Percentiles rank a stretch among this genome's conserved stretches.
phyloP scores from a whole-genome alignment of 1,284 basidiomycete genomes.

The Irpex rosettiformis region DNA sequence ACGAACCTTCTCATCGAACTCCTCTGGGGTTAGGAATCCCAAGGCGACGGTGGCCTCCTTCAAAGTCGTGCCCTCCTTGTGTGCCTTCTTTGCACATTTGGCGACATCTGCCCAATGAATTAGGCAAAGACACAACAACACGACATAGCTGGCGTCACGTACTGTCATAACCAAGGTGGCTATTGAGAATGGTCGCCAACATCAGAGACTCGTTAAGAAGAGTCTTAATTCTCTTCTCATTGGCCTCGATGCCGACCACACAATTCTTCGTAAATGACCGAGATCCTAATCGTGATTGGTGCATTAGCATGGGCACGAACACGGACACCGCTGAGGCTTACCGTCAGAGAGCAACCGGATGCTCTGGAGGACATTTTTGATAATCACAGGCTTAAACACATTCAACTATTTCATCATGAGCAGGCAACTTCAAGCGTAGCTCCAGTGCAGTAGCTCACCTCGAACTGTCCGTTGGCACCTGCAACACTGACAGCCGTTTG shows the following conservation, averaged over 20 bases:
- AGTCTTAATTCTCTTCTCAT: conserved; percentile 88
- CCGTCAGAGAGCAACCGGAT: conserved; percentile 94
- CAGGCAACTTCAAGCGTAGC: conserved; percentile 1
- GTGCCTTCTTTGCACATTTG: conserved; percentile 98
- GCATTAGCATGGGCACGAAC: conserved; percentile 1
- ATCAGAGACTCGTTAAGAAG: conserved; percentile 94
- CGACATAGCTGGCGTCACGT: conserved; percentile 34
- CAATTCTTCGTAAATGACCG: conserved; percentile 97
- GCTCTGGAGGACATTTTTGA: conserved; percentile 96
- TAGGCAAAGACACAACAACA: conserved; percentile 7
- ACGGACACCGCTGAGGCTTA: conserved; percentile 25
- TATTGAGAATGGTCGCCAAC: conserved; percentile 95
- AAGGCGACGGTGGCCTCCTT: conserved; percentile 92
- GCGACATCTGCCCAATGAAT: conserved; percentile 72
- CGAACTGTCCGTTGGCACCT: conserved; percentile 95
- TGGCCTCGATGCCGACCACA: conserved; percentile 94
- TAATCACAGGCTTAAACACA: conserved; percentile 99
- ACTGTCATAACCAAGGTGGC: conserved; percentile 94
- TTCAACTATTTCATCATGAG: conserved; percentile 63
- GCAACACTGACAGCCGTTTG: conserved; percentile 93
- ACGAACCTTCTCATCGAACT: conserved; percentile 94
- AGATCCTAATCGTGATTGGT: conserved; percentile 45
- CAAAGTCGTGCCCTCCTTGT: conserved; percentile 95
- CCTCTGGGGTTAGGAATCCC: conserved; percentile 84
- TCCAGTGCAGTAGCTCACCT: conserved; percentile 45